Percentiles rank a stretch among this genome's conserved stretches.
Conservation (phyloP, 768 basidiomycete species). For the Kwoniella sp. region DNA sequence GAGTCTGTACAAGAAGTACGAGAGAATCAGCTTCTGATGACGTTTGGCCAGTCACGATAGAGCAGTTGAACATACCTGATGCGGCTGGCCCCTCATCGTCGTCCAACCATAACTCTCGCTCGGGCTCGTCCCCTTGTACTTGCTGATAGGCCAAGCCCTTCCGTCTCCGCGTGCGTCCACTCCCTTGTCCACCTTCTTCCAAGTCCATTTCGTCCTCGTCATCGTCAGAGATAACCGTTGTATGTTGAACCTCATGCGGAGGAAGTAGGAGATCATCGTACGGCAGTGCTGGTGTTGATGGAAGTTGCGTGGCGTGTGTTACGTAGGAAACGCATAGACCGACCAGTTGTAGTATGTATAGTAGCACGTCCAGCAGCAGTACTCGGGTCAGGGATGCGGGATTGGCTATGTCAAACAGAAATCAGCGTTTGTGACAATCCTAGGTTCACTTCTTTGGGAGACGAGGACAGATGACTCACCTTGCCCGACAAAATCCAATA, state of each 20-base stretch:
- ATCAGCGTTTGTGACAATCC: background rate
- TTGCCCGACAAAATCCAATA: constrained; percentile 50
- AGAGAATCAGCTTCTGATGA: too few relatives aligned
- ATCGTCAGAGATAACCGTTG: constrained; percentile 16
- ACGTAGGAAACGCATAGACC: constrained; percentile 42
- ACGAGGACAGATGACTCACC: constrained; percentile 27
- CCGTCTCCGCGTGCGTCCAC: constrained; percentile 10
- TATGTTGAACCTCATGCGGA: constrained; percentile 9
- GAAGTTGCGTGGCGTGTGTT: constrained; percentile 28
- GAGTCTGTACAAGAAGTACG: background rate
- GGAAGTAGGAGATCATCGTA: constrained; percentile 45
- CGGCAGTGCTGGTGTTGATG: constrained; percentile 15
- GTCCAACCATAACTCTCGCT: constrained; percentile 37
- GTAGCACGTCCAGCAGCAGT: constrained; percentile 36
- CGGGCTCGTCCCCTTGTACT: constrained; percentile 24
- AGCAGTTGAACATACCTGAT: constrained; percentile 12
- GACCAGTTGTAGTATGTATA: constrained; percentile 36
- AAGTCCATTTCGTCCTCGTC: constrained; percentile 33
- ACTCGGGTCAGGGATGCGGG: constrained; percentile 40
- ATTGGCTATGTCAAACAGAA: constrained; percentile 19
- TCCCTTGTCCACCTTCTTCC: constrained; percentile 23
- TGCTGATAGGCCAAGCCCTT: constrained; percentile 20
- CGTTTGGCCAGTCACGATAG: too few relatives aligned
- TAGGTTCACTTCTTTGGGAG: background rate
- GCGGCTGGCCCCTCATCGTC: constrained; percentile 25